Evolutionary conservation across 1,284 basidiomycete species (phyloP).

Genomic region (Puccinia sorghi): DNA sequence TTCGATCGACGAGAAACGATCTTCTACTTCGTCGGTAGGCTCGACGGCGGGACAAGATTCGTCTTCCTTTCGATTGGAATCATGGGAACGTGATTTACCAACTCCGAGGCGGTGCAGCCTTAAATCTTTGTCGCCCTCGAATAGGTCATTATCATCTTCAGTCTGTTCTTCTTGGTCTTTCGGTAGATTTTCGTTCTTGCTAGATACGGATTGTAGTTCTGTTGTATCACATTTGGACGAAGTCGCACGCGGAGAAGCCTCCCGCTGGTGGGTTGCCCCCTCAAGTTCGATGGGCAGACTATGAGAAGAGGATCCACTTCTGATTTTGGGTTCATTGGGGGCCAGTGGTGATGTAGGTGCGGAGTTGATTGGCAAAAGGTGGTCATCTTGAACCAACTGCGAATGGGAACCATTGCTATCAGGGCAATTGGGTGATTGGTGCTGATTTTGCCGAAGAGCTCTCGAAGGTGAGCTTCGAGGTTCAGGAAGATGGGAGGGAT

Average conservation of each 20-base stretch:
- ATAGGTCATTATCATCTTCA: conserved; percentile 49
- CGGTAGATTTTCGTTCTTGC: background rate
- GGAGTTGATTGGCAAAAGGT: conserved; percentile 7
- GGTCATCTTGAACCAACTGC: conserved; percentile 1
- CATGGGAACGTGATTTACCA: background rate
- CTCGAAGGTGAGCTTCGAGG: conserved; percentile 18
- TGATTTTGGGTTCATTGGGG: background rate
- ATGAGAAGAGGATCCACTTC: background rate
- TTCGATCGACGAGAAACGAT: conserved; percentile 19
- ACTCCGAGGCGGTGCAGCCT: conserved; percentile 21
- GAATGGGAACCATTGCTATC: background rate
- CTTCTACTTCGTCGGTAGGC: conserved; percentile 3
- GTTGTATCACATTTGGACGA: background rate
- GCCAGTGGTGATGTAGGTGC: background rate
- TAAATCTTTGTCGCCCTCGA: conserved; percentile 46
- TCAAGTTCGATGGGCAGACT: background rate
- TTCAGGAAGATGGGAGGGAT: background rate
- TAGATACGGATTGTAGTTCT: background rate
- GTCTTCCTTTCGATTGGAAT: conserved; percentile 6
- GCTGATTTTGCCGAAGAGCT: background rate
- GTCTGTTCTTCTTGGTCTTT: conserved; percentile 10
- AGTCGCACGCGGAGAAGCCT: background rate
- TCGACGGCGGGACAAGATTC: background rate
- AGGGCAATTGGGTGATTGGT: background rate
- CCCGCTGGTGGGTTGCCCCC: background rate